Evolutionary conservation across 345 rosid genomes (phyloP).

Genomic region (Litchi chinensis): DNA sequence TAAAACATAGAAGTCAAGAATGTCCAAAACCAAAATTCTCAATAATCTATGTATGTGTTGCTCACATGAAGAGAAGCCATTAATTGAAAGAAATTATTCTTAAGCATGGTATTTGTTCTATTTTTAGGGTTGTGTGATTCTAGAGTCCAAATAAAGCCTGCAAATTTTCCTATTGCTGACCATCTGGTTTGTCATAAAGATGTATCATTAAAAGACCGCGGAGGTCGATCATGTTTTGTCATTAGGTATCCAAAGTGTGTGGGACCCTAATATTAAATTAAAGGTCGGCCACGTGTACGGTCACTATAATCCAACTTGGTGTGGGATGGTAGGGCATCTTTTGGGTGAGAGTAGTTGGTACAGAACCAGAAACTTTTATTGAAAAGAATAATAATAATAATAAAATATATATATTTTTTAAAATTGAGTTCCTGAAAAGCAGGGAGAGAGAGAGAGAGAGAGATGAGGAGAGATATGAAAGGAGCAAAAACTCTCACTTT

Average conservation of each 20-base stretch:
- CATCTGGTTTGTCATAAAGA: slow-evolving; percentile 17
- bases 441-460: slow-evolving; percentile 9
- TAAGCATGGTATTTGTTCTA: not conserved
- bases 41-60: too few species aligned
- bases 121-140: not conserved
- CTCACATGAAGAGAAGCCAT: not conserved
- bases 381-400: not conserved
- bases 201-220: slow-evolving; percentile 13
- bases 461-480: not conserved
- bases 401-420: not conserved
- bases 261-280: slow-evolving; percentile 18
- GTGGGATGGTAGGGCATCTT: not conserved
- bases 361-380: not conserved
- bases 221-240: not conserved
- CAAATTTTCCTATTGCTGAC: not conserved
- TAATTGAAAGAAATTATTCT: too few species aligned
- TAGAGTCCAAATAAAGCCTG: slow-evolving; percentile 8
- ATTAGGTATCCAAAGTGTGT: slow-evolving; percentile 34
- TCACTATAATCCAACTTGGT: not conserved
- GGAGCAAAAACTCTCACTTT: not conserved
- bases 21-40: too few species aligned
- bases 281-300: slow-evolving; percentile 34
- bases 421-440: slow-evolving; percentile 23
- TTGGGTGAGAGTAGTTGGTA: not conserved
- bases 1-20: too few species aligned